Base-by-base conservation (phyloP, 495 filamentous ascomycete genomes). In the Lophium mytilinum region DNA sequence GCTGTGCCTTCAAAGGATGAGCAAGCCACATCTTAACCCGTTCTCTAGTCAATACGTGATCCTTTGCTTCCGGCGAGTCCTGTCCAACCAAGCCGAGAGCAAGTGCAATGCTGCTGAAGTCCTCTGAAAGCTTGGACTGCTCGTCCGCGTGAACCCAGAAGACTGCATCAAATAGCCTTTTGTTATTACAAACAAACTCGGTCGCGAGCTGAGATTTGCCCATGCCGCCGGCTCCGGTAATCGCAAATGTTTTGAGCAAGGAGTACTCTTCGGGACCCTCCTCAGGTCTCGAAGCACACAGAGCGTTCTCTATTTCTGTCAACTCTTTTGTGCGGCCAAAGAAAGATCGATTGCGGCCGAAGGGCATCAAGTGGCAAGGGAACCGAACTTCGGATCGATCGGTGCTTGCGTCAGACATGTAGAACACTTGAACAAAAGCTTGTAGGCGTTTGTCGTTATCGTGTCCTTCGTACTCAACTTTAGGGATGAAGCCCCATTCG, bases 111-210 rank as follows among this genome's bases (percentile, higher is more conserved):
- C 53, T 17, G 34, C 45, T 62, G 45, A 63, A 55, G n/a, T 51
- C 55, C 18, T 58, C 40, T 3, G 36, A 17, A 6, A 66, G 33
- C 33, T 63, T 66, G 9, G 54, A 41, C 8, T 33, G 15, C n/a
- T 63, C 55, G 24, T 61, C 57, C 8, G 63, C 63, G 14, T 64
- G 40, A 15, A 66, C 37, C 61, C 61, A 66, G 50, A 66, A 56
- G 14, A 66, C 56, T 10, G 63, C 55, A 35, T 66, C 60, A 37
- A 60, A 66, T 14, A 11, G 14, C 10, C 35, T 40, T 18, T 37
- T 54, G 33, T 52, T 53, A 4, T 15, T 52, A 35, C 56, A 39
- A n/a, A 53, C 56, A 53, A 56, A 64, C 30, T 66, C 54, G 5
- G 46, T 36, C 0, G 61, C 63, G 12, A 66, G 37, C 34, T 66